Base-by-base conservation (phyloP, 306 rosid species). In the Medicago lupulina region DNA sequence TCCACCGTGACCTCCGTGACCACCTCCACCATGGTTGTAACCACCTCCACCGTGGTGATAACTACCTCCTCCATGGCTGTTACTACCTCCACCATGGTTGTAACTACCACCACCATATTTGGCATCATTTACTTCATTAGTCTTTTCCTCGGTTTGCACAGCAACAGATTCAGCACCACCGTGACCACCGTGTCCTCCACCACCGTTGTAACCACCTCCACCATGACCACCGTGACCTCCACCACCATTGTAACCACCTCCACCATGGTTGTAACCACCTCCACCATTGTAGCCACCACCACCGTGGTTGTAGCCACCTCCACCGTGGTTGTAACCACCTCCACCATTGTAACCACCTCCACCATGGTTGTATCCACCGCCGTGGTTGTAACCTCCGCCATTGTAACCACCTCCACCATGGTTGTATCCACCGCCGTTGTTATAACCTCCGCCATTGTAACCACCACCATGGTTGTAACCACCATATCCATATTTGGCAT, bases 401-500 rank as follows among this genome's bases (percentile, higher is more conserved):
- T 62, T 2, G 13, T 62, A 39, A 9, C 69, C 67, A 15, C 74
- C 23, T 21, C 23, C 67, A 11, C 31, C 31, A 1, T 28, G 4
- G 31, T 28, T 28, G 1, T 28, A 28, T 3, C 31, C 31, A 3
- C 31, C 31, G 3, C 31, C 31, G 3, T 28, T 1, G 31, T 28
- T 28, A 3, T 28, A 28, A 3, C 31, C 31, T 28, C 31, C 28
- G 2, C 28, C 28, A 25, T 25, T 25, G 28, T 25, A 25, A 25
- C 28, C 28, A 25, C 28, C 28, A 25, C 28, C 28, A 0, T 25
- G 28, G 28, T 25, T 25, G 3, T 25, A 25, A 25, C 28, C 28
- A 25, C 28, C 78, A n/a, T n/a, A n/a, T 1, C 58, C 67, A 39
- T 76, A 69, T 53, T 53, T 53, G 12, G 60, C 60, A 17, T 53